These are phyloP conservation scores for Fusarium acutatum DNA, from an alignment of 2,329 filamentous ascomycete species.

Conservation along the genomic window DNA sequence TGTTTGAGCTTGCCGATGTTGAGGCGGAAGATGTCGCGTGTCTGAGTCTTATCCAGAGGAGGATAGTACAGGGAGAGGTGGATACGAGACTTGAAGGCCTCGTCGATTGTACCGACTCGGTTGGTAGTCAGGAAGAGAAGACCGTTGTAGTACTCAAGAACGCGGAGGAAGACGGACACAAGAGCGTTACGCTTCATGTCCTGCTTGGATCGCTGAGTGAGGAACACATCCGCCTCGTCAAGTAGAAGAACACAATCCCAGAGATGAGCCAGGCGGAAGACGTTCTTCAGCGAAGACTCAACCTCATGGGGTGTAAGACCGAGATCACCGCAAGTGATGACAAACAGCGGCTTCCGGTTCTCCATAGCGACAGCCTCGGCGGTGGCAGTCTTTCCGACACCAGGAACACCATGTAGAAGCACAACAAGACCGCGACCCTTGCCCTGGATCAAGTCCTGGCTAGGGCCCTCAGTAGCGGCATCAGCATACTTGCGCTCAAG, in stretches of 20 bases:
- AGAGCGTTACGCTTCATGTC: conserved; percentile 49
- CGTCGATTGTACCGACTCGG: conserved; percentile 57
- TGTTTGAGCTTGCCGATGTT: conserved; percentile 50
- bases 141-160: conserved; percentile 58
- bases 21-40: conserved; percentile 52
- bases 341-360: conserved; percentile 55
- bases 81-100: conserved; percentile 59
- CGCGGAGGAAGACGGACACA: conserved; percentile 55
- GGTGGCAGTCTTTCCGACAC: conserved; percentile 59
- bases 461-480: conserved; percentile 37
- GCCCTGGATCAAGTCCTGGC: conserved; percentile 55
- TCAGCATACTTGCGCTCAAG: conserved; percentile 47
- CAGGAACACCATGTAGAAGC: conserved; percentile 57
- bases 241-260: conserved; percentile 52
- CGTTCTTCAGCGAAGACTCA: conserved; percentile 51
- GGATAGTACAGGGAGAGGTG: conserved; percentile 56
- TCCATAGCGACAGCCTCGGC: conserved; percentile 54
- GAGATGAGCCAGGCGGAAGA: conserved; percentile 53
- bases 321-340: conserved; percentile 60
- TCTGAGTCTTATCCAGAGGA: conserved; percentile 49
- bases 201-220: conserved; percentile 41
- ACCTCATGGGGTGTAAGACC: conserved; percentile 53
- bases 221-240: conserved; percentile 50
- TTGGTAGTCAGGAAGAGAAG: conserved; percentile 62
- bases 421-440: conserved; percentile 57